A percentile compares a stretch with the other conserved stretches of the same genome.
These are phyloP conservation scores for Diospyros lotus DNA, from an alignment of 148 eudicot genomes.

Conservation along the genomic window DNA sequence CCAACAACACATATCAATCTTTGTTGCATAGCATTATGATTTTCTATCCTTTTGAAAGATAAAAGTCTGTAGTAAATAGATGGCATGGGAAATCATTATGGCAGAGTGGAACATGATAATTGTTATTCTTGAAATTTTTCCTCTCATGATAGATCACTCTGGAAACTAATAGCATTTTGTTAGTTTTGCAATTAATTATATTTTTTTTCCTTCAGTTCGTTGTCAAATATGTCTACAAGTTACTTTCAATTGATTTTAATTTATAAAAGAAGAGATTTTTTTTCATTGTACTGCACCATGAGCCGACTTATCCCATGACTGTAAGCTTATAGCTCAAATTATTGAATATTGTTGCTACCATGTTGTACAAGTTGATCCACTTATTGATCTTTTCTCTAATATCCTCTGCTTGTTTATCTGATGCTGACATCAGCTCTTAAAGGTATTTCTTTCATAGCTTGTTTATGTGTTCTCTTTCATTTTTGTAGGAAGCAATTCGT, in stretches of 20 bases:
- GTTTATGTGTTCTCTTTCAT: neutral
- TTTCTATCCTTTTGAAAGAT: neutral
- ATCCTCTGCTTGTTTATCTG: neutral
- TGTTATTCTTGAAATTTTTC: neutral
- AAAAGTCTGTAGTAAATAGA: neutral
- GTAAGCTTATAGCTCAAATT: neutral
- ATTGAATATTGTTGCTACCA: neutral
- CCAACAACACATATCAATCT: too few relatives aligned
- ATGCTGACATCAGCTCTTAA: neutral
- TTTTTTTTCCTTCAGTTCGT: neutral
- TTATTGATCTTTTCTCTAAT: neutral
- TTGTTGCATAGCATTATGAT: neutral
- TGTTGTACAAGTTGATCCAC: neutral
- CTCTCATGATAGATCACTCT: neutral
- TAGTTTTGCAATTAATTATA: neutral
- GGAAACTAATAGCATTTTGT: neutral
- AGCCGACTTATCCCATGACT: neutral
- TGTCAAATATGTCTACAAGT: neutral
- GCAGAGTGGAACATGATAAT: neutral
- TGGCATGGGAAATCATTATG: neutral
- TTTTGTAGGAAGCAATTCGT: conserved; percentile 77
- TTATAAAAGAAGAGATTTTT: neutral
- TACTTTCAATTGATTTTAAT: neutral
- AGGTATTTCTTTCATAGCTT: neutral
- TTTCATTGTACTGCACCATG: neutral